Evolutionary conservation across 2,329 filamentous ascomycete species (phyloP), one percentile per base, ranked within the genome.

Genomic region (Metarhizium sp.): DNA sequence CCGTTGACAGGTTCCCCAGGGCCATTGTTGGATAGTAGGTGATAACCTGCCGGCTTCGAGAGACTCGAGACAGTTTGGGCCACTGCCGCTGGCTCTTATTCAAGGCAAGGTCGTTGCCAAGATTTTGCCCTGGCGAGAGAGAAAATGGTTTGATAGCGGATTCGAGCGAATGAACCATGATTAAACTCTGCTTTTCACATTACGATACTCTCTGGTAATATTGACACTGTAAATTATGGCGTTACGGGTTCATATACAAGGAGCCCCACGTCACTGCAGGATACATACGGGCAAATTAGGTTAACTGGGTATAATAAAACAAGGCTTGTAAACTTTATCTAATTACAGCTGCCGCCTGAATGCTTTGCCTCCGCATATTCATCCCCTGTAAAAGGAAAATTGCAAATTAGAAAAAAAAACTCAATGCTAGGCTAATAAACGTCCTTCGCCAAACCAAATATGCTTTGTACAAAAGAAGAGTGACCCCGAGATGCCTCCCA

Each of bases 11-110:
- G 84, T 99, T 16, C 94, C 94, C 0, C 78, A 88, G 66, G 94
- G 94, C 1, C 94, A 99, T 75, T 95, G 91, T 64, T 97, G 90
- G 83, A 75, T 96, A 6, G 82, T 85, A 2, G 94, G 94, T 2
- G 94, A 99, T 70, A 97, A 97, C 69, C 67, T 96, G 58, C 78
- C 83, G 3, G 87, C 82, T 64, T 96, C 91, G 29, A 77, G 90
- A 60, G 94, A 99, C 74, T 96, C 91, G 47, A 84, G 94, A 59
- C 77, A 85, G 45, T 96, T 87, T 73, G 94, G 94, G 0, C 90
- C 94, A 0, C 69, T 99, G 32, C 94, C 94, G 0, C 74, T 99
- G 66, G 92, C 83, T 2, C 74, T 99, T 59, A 81, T 99, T 48
- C 85, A 80, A 63, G 91, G 91, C 50, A 97, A 95, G 68, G 85